Evolutionary conservation across 2,329 filamentous ascomycete genomes (phyloP), one percentile per base, ranked within the genome.

Genomic region (Microthyrium microscopicum): DNA sequence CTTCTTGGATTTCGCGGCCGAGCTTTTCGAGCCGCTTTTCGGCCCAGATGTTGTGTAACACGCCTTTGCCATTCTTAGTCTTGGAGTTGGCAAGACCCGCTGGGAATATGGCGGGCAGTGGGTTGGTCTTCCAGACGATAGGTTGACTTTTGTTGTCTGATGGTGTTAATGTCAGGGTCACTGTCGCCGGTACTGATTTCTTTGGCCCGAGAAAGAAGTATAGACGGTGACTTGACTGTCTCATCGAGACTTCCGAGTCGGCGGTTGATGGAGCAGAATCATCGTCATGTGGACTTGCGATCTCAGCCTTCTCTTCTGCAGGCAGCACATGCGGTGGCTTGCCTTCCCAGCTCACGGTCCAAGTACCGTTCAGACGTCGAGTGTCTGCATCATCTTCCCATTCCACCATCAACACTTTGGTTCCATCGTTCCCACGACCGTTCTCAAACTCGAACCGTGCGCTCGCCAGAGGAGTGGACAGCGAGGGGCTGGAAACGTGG

Each of bases 331-430:
- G 73, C n/a, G n/a, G n/a, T 19, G 66, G 70, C 53, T 89, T 91
- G 28, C 80, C 78, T 26, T 84, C 72, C 83, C 84, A 92, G 2
- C 72, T 77, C 15, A 92, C 74, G 38, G 78, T 69, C 83, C 83
- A 92, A 39, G 66, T 66, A 3, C 64, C 67, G 1, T 47, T 49
- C 12, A 62, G 42, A 8, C 55, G 54, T 33, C 59, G 54, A 3
- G 57, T 63, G 26, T 58, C 53, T 38, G 65, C 58, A 42, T 68
- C 66, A 33, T 76, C 70, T 50, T 81, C 73, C 84, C 84, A 93
- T 53, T 93, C 83, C 25, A 92, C 76, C 82, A 93, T 89, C 45
- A 93, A 61, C 41, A 93, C 76, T 60, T 92, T 93, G 41, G 82
- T 91, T 26, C 83, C 83, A 42, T 85, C 77, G 26, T 82, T 81